Percentiles rank a stretch among this genome's conserved stretches.
These are phyloP conservation scores for Sergeia podlipaevii DNA, from an alignment of 208 protist species.

Conservation along the genomic window DNA sequence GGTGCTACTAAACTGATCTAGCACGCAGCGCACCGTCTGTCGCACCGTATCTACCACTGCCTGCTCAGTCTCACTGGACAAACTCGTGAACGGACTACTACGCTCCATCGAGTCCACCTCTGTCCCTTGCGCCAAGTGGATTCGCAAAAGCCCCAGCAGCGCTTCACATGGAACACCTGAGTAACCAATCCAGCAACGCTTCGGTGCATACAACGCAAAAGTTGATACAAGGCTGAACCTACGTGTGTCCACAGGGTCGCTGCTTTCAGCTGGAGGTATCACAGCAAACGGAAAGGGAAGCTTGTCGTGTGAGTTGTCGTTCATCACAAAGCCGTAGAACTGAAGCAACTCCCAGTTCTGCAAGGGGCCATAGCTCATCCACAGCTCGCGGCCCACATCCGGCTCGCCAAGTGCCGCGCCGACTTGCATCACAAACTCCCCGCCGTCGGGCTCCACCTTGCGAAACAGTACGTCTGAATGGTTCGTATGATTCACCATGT, in stretches of 20 bases:
- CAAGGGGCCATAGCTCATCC: constrained; percentile 93
- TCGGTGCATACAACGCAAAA: constrained; percentile 25
- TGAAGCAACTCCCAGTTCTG: constrained; percentile 91
- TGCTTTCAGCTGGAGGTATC: neutral
- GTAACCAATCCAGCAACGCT: constrained; percentile 58
- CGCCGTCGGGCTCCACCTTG: constrained; percentile 51
- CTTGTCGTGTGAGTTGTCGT: constrained; percentile 75
- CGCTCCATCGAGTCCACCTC: constrained; percentile 69
- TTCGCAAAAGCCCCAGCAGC: constrained; percentile 67
- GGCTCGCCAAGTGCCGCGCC: constrained; percentile 46
- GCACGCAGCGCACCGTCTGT: constrained; percentile 41
- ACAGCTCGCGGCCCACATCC: constrained; percentile 77
- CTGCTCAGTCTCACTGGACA: constrained; percentile 54
- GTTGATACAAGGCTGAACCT: neutral
- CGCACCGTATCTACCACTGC: constrained; percentile 40
- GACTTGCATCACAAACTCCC: constrained; percentile 79
- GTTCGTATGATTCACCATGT: constrained; percentile 91
- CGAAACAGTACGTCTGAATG: constrained; percentile 75
- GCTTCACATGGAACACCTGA: constrained; percentile 54
- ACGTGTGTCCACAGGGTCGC: neutral
- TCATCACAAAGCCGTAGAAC: constrained; percentile 89
- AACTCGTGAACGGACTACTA: constrained; percentile 37
- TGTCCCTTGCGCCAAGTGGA: constrained; percentile 62
- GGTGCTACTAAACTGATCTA: constrained; percentile 55
- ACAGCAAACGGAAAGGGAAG: constrained; percentile 74